Evolutionary conservation across 495 filamentous ascomycete genomes (phyloP).

Genomic region (Lasiosphaeriaceae sp.): DNA sequence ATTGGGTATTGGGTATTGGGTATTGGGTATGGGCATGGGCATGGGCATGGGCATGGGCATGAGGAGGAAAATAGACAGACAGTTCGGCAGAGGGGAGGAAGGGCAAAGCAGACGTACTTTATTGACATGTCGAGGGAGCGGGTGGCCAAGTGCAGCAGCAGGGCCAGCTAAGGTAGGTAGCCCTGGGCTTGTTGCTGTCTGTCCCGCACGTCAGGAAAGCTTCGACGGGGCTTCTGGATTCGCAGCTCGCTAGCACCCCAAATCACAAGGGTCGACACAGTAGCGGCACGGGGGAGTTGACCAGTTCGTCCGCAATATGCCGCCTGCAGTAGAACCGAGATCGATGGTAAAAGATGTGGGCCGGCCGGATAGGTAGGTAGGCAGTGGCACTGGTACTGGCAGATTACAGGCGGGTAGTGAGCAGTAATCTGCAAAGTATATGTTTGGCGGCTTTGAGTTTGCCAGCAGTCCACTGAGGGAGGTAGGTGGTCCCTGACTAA

Average conservation of each 20-base stretch:
- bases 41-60: constrained; percentile 1
- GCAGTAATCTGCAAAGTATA: too few species aligned
- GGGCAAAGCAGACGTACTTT: constrained; percentile 52
- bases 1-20: too few species aligned
- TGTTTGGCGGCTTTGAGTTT: too few species aligned
- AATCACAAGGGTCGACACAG: constrained; percentile 24
- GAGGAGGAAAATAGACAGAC: constrained; percentile 15
- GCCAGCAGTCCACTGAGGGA: too few species aligned
- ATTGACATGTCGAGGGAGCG: constrained; percentile 58
- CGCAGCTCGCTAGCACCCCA: constrained; percentile 23
- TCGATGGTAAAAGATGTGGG: constrained; percentile 18
- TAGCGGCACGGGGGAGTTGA: constrained; percentile 15
- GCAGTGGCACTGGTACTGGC: background rate
- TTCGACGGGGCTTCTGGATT: constrained; percentile 33
- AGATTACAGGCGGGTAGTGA: too few species aligned
- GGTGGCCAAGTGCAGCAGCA: constrained; percentile 42
- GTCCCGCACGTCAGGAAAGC: constrained; percentile 26
- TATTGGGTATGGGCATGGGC: too few species aligned
- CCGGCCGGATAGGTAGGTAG: background rate
- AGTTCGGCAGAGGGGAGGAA: constrained; percentile 17
- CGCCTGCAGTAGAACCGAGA: constrained; percentile 25
- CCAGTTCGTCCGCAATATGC: constrained; percentile 22
- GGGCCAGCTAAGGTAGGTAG: constrained; percentile 12
- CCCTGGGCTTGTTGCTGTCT: constrained; percentile 8
- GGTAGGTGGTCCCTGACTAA: too few species aligned